Base-by-base conservation (phyloP, 2,329 filamentous ascomycete genomes). In the Talaromyces sp. region DNA sequence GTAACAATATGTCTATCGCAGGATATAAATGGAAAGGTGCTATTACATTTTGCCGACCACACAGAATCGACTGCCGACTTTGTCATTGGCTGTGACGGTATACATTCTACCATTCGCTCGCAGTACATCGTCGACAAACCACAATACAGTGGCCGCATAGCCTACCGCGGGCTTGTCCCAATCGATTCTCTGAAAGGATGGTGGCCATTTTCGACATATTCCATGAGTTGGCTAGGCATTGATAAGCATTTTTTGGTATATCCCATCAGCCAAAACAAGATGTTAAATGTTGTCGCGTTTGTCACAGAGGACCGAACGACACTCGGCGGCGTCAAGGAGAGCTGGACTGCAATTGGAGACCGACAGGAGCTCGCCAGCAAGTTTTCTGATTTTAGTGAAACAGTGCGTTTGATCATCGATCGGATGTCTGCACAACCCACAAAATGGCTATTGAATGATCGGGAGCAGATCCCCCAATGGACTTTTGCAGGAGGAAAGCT, bases 221-320 rank as follows among this genome's bases (percentile, higher is more conserved):
- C 29, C 48, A 35, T 11, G 38, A 61, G 38, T 31, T 61, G 41
- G 66, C 60, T 46, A 58, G 68, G 19, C 24, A 57, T 54, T 58
- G 66, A 56, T 62, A 59, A 65, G 52, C 65, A 69, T 56, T 54
- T 69, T 41, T 61, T 69, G 11, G 65, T 63, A 31, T 61, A 69
- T 17, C 65, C 64, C 17, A 67, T 69, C 35, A 66, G 66, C 8
- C 68, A 69, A 50, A 61, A 67, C 21, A 66, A 68, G 43, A 62
- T 63, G n/a, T 63, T 77, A 24, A 76, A 75, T 60, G 67, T 76
- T 46, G 73, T 76, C 3, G 74, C 68, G 0, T 76, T 75, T 56
- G 67, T 72, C 5, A 69, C 68, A 17, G 69, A 26, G 10, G n/a
- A 41, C 55, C 21, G 52, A 26, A n/a, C 14, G 1, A 17, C 35